These are phyloP conservation scores for Coemansia pectinata DNA, from an alignment of 192 early-diverging fungal genomes.

Conservation along the genomic window DNA sequence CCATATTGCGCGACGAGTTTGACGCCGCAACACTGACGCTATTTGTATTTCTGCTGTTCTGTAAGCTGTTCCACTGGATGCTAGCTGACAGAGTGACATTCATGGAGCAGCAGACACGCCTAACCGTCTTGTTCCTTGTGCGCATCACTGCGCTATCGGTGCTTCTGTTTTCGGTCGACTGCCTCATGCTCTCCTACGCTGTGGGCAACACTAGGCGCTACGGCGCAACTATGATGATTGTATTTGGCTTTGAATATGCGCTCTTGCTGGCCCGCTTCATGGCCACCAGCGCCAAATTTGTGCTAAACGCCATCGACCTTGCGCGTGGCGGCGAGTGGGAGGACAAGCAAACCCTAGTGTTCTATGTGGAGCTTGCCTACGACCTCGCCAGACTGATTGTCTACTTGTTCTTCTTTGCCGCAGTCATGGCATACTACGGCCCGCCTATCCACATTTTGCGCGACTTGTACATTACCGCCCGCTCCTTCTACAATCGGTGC, in stretches of 20 bases:
- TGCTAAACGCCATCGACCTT: slow-evolving; percentile 84
- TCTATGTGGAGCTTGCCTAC: slow-evolving; percentile 85
- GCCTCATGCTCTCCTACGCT: slow-evolving; percentile 73
- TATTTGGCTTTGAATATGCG: slow-evolving; percentile 98
- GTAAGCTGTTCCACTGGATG: slow-evolving; percentile 98
- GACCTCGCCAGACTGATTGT: slow-evolving; percentile 90
- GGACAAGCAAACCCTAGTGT: slow-evolving; percentile 87
- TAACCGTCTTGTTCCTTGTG: slow-evolving; percentile 33
- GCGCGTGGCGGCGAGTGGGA: slow-evolving; percentile 80
- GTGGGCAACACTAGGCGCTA: slow-evolving; percentile 61
- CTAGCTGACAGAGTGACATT: slow-evolving; percentile 89
- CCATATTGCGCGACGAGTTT: slow-evolving; percentile 95
- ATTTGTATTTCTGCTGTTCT: slow-evolving; percentile 85
- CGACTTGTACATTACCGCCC: slow-evolving; percentile 91
- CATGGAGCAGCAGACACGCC: slow-evolving; percentile 53
- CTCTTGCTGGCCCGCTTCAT: slow-evolving; percentile 79
- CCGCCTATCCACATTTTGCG: slow-evolving; percentile 95
- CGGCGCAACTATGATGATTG: slow-evolving; percentile 91
- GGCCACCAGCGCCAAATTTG: slow-evolving; percentile 80
- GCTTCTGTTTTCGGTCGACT: slow-evolving; percentile 70
- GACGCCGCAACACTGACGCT: slow-evolving; percentile 80
- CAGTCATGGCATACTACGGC: slow-evolving; percentile 81
- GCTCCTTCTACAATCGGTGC: slow-evolving; percentile 89
- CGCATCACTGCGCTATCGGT: slow-evolving; percentile 26
- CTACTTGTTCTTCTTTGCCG: slow-evolving; percentile 86